These are phyloP conservation scores for Candida gigantensis DNA, from an alignment of 1,139 yeast species.

Conservation along the genomic window DNA sequence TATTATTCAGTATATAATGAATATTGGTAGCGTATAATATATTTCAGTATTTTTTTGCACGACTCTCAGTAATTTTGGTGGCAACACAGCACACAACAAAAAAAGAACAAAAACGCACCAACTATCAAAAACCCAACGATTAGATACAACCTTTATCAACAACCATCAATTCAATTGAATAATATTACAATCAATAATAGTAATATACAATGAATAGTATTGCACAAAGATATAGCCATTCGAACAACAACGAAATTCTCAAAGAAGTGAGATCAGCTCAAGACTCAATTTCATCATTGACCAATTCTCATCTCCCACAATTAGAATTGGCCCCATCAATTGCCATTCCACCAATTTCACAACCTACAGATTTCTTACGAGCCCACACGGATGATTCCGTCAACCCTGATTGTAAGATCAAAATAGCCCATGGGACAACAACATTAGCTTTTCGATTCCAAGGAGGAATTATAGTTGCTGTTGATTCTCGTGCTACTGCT, in stretches of 20 bases:
- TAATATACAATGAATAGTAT: slow-evolving; percentile 37
- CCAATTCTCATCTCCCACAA: slow-evolving; percentile 19
- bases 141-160: no score
- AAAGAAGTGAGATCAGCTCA: slow-evolving; percentile 33
- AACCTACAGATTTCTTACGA: slow-evolving; percentile 91
- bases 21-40: neutral
- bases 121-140: neutral
- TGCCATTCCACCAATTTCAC: slow-evolving; percentile 79
- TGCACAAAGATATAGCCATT: slow-evolving; percentile 40
- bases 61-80: slow-evolving; percentile 4
- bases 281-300: slow-evolving; percentile 21
- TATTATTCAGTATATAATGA: no score
- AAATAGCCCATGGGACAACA: slow-evolving; percentile 98
- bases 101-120: neutral
- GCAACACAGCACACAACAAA: slow-evolving; percentile 3
- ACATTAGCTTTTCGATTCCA: slow-evolving; percentile 94
- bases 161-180: neutral
- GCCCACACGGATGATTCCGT: slow-evolving; percentile 96
- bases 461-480: slow-evolving; percentile 96
- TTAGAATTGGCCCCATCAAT: slow-evolving; percentile 62
- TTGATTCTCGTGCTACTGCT: slow-evolving; percentile 97
- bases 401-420: slow-evolving; percentile 92
- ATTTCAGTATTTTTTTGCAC: neutral
- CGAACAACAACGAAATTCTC: slow-evolving; percentile 29
- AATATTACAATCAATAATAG: slow-evolving; percentile 1